These are phyloP conservation scores for Rhododendron henanense DNA, from an alignment of 148 eudicot species.

Conservation along the genomic window DNA sequence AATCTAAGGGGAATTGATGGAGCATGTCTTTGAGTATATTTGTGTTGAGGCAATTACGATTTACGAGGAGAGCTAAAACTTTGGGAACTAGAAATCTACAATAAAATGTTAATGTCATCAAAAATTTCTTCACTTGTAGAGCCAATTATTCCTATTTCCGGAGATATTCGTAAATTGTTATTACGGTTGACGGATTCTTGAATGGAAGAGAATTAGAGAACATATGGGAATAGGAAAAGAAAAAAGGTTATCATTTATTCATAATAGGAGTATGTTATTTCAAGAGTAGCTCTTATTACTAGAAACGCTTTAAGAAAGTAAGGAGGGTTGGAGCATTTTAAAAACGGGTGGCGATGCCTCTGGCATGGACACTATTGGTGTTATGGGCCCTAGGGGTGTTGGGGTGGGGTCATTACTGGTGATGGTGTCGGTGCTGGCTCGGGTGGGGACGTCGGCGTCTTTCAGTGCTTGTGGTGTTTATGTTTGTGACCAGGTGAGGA, in stretches of 20 bases:
- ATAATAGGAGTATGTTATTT: not conserved
- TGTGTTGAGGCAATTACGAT: too few relatives aligned
- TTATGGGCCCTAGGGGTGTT: not conserved
- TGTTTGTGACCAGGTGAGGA: not conserved
- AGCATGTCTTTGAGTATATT: too few relatives aligned
- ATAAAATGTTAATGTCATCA: too few relatives aligned
- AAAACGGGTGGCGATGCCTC: not conserved
- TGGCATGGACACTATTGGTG: not conserved
- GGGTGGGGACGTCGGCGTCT: not conserved
- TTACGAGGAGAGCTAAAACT: too few relatives aligned
- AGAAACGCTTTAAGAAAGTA: not conserved
- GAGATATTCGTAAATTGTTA: too few relatives aligned
- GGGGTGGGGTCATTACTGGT: not conserved
- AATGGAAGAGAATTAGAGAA: not conserved
- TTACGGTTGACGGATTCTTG: not conserved
- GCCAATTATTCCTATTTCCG: too few relatives aligned
- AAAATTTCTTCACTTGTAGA: too few relatives aligned
- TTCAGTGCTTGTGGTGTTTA: not conserved
- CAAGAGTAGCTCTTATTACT: not conserved
- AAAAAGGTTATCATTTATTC: not conserved
- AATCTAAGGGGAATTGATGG: too few relatives aligned
- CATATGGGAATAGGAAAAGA: not conserved
- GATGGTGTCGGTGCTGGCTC: not conserved
- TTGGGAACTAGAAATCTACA: too few relatives aligned
- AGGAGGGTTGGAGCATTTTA: not conserved